phyloP scores from a whole-genome alignment of 1,284 basidiomycete genomes.

The Cryptococcus maquisensis region DNA sequence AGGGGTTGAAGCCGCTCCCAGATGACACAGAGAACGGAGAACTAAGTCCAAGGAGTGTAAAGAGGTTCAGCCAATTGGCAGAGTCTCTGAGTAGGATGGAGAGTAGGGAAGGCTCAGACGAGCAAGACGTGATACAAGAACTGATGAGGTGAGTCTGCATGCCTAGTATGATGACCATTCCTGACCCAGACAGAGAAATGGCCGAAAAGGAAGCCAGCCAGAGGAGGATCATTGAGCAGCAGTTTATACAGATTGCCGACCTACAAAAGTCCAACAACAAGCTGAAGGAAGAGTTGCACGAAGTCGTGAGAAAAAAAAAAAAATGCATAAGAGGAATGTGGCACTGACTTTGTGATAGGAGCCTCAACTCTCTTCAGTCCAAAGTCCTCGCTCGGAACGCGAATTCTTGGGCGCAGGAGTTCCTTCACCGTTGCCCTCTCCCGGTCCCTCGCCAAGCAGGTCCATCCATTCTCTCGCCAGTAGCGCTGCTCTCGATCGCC shows the following conservation, averaged over 20 bases:
- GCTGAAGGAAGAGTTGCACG: constrained; percentile 20
- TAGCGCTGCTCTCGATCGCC: constrained; percentile 7
- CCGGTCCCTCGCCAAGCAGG: neutral
- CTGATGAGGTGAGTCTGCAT: constrained; percentile 17
- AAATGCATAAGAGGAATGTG: neutral
- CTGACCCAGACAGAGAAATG: constrained; percentile 23
- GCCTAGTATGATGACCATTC: neutral
- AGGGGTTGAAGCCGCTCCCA: constrained; percentile 2
- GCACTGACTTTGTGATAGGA: neutral
- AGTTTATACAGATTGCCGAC: constrained; percentile 36
- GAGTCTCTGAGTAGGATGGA: constrained; percentile 13
- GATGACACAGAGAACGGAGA: constrained; percentile 1
- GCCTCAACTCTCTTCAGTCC: constrained; percentile 3
- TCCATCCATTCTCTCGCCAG: neutral
- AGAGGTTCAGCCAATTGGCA: constrained; percentile 15
- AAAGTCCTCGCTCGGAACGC: constrained; percentile 12
- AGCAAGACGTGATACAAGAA: constrained; percentile 13
- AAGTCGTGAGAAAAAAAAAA: constrained; percentile 10
- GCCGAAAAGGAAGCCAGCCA: constrained; percentile 32
- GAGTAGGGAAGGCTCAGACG: constrained; percentile 2
- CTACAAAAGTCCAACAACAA: constrained; percentile 28
- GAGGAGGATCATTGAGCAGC: constrained; percentile 31
- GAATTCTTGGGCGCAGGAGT: constrained; percentile 2
- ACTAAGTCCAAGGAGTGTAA: constrained; percentile 15
- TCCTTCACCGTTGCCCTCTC: neutral